phyloP scores from a whole-genome alignment of 192 early-diverging fungal genomes.

The Umbelopsis sp. region DNA sequence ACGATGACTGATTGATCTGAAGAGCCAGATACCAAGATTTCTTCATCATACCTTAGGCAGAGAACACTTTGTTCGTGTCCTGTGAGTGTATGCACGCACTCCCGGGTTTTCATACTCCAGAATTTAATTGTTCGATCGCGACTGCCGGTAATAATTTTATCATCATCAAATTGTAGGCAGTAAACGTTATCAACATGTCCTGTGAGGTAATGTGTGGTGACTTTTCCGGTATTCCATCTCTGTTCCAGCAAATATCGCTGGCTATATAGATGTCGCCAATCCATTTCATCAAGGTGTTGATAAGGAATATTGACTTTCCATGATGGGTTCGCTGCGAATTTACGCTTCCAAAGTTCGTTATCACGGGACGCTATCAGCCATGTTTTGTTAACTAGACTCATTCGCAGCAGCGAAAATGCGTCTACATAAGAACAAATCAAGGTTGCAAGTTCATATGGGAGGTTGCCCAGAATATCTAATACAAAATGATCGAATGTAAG shows the following conservation, averaged over 20 bases:
- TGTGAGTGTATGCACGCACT: constrained; percentile 59
- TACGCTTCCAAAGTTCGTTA: constrained; percentile 73
- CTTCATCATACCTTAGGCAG: constrained; percentile 85
- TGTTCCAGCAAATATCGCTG: constrained; percentile 68
- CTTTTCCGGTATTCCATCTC: constrained; percentile 56
- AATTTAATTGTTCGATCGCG: constrained; percentile 80
- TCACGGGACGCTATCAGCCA: constrained; percentile 70
- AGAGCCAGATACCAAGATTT: constrained; percentile 83
- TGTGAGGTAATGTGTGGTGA: constrained; percentile 55
- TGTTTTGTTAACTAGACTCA: constrained; percentile 61
- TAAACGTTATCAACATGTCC: constrained; percentile 91
- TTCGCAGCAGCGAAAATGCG: constrained; percentile 60
- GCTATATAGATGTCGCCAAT: constrained; percentile 78
- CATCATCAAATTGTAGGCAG: constrained; percentile 87
- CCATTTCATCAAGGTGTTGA: constrained; percentile 25
- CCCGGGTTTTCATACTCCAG: constrained; percentile 76
- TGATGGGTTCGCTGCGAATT: constrained; percentile 56
- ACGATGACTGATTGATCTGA: constrained; percentile 86
- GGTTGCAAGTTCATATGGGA: constrained; percentile 76
- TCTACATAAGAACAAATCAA: constrained; percentile 67
- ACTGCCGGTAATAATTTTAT: constrained; percentile 79
- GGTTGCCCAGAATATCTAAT: constrained; percentile 61
- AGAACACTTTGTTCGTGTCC: constrained; percentile 78
- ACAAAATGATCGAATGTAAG: background rate
- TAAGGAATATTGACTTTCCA: constrained; percentile 47